Conservation (phyloP, 2,329 filamentous ascomycete genomes). For the Sclerotiophoma versabilis region DNA sequence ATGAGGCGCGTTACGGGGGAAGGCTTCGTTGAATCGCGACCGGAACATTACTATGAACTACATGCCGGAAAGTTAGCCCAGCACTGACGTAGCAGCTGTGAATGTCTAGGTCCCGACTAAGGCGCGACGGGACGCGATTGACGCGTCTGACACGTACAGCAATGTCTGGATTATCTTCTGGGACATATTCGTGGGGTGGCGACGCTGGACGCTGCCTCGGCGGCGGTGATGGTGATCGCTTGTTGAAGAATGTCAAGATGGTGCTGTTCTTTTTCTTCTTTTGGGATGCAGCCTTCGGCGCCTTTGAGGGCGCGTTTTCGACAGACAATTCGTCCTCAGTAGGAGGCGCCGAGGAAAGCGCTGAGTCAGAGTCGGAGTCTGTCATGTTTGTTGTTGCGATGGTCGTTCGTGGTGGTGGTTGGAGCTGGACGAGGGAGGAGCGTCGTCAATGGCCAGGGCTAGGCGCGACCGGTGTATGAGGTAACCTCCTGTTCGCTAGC, state of each 20-base stretch:
- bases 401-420: conserved; percentile 31
- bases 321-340: conserved; percentile 63
- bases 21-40: conserved; percentile 87
- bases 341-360: conserved; percentile 64
- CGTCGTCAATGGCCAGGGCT: conserved; percentile 30
- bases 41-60: conserved; percentile 99
- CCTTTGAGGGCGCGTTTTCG: conserved; percentile 32
- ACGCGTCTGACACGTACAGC: conserved; percentile 71
- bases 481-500: conserved; percentile 45
- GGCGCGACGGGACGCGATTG: conserved; percentile 47
- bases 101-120: conserved; percentile 21
- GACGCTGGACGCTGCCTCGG: conserved; percentile 82
- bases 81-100: conserved; percentile 14
- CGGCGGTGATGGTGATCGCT: conserved; percentile 53
- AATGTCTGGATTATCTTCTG: conserved; percentile 91
- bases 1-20: conserved; percentile 85
- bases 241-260: conserved; percentile 51
- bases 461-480: conserved; percentile 40
- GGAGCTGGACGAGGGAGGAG: conserved; percentile 26
- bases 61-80: conserved; percentile 42
- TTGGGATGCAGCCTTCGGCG: conserved; percentile 32
- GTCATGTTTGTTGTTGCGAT: conserved; percentile 53
- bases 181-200: conserved; percentile 85
- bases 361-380: conserved; percentile 64
- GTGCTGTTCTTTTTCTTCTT: conserved; percentile 47